phyloP scores from a whole-genome alignment of 441 rosid species.

The Brassica hybrid region DNA sequence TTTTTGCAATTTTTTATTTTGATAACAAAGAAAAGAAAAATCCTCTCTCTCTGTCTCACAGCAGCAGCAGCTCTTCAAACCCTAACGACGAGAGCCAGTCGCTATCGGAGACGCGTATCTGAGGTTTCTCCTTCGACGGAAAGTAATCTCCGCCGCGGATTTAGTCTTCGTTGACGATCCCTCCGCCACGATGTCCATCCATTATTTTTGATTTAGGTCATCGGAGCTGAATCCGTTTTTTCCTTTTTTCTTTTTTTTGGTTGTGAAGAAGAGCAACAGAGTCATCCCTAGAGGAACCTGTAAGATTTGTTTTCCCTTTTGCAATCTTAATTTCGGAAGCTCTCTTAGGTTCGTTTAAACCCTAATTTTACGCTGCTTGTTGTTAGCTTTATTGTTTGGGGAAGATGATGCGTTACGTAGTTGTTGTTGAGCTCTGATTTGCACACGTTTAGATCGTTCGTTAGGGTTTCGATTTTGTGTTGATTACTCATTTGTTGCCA shows the following conservation, averaged over 20 bases:
- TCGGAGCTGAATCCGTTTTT: constrained; percentile 26
- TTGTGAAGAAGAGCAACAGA: constrained; percentile 10
- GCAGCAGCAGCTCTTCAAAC: constrained; percentile 37
- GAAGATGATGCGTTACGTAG: not conserved
- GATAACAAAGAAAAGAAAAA: not conserved
- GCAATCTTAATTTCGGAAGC: constrained; percentile 12
- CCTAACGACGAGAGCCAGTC: constrained; percentile 43
- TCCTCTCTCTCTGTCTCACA: constrained; percentile 20
- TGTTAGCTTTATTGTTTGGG: not conserved
- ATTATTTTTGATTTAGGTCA: constrained; percentile 23
- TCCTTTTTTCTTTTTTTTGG: not conserved
- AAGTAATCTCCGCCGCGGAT: constrained; percentile 26
- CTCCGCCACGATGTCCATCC: constrained; percentile 24
- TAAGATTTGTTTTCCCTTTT: constrained; percentile 35
- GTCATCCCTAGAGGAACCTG: constrained; percentile 18
- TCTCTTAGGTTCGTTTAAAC: constrained; percentile 34
- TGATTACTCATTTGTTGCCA: constrained; percentile 12
- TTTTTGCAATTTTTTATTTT: constrained; percentile 4
- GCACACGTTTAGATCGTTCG: constrained; percentile 8
- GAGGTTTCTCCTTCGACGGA: constrained; percentile 32
- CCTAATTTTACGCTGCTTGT: constrained; percentile 29
- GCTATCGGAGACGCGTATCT: constrained; percentile 28
- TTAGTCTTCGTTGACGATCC: constrained; percentile 18
- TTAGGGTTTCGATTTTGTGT: constrained; percentile 15
- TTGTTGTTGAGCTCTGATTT: constrained; percentile 6